phyloP scores from a whole-genome alignment of 2,329 filamentous ascomycete genomes.

The Arthrobotrys sinensis region DNA sequence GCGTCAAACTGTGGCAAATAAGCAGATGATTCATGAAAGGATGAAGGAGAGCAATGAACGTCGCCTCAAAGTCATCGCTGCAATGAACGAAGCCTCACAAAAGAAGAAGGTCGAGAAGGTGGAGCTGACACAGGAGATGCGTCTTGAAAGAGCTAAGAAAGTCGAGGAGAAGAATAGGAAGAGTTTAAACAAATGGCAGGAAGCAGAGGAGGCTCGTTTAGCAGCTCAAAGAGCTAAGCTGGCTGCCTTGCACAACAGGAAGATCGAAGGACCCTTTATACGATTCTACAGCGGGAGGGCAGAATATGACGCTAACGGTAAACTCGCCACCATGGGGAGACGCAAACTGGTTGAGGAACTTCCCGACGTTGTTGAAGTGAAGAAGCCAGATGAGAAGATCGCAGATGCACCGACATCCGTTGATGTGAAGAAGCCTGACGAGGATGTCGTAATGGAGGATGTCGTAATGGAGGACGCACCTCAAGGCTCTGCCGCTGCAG shows the following conservation, averaged over 20 bases:
- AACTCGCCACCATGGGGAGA: conserved; percentile 79
- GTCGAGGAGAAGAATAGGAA: conserved; percentile 90
- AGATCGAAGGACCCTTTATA: conserved; percentile 88
- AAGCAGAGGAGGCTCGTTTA: conserved; percentile 88
- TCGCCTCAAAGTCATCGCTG: conserved; percentile 65
- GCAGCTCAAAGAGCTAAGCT: conserved; percentile 86
- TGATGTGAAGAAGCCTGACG: conserved; percentile 22
- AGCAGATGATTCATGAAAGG: conserved; percentile 69
- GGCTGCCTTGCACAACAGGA: conserved; percentile 88
- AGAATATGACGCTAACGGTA: conserved; percentile 78
- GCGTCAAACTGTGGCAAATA: conserved; percentile 73
- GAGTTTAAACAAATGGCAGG: conserved; percentile 93
- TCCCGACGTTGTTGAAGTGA: conserved; percentile 44
- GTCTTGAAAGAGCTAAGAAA: conserved; percentile 83
- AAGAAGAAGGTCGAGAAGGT: conserved; percentile 80
- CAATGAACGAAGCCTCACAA: conserved; percentile 75
- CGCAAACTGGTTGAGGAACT: conserved; percentile 64
- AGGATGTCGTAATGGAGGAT: conserved; percentile 54
- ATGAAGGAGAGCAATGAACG: conserved; percentile 76
- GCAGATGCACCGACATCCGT: conserved; percentile 21
- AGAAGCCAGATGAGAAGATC: conserved; percentile 18
- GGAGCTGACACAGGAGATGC: conserved; percentile 87
- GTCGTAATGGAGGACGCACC: too few relatives aligned
- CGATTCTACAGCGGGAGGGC: conserved; percentile 95
- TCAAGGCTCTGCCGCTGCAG: background rate